phyloP scores from a whole-genome alignment of 2,329 filamentous ascomycete species.

The Madurella mycetomatis region DNA sequence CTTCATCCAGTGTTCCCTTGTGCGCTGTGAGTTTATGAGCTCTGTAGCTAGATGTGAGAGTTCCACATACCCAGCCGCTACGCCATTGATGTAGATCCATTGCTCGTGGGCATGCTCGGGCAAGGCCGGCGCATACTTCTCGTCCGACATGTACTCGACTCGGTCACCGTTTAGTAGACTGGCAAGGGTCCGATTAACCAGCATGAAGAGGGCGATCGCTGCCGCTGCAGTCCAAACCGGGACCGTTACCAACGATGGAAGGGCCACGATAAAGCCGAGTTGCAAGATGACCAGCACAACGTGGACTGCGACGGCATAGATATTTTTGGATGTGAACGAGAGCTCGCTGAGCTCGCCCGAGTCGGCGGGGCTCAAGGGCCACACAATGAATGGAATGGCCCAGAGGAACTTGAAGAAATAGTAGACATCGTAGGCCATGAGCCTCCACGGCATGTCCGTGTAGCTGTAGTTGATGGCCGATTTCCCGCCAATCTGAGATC shows the following conservation, averaged over 20 bases:
- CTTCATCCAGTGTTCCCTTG: slow-evolving; percentile 58
- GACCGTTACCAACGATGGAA: slow-evolving; percentile 49
- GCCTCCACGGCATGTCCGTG: slow-evolving; percentile 50
- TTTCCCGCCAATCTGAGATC: slow-evolving; percentile 54
- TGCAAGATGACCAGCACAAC: slow-evolving; percentile 56
- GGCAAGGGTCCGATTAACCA: slow-evolving; percentile 49
- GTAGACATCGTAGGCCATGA: slow-evolving; percentile 50
- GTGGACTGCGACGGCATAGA: slow-evolving; percentile 55
- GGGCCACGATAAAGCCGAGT: slow-evolving; percentile 52
- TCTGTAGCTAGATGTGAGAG: background rate
- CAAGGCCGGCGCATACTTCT: slow-evolving; percentile 45
- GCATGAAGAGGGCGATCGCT: slow-evolving; percentile 41
- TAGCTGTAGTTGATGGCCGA: slow-evolving; percentile 59
- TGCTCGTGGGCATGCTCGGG: slow-evolving; percentile 58
- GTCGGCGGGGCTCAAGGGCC: slow-evolving; percentile 50
- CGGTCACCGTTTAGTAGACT: slow-evolving; percentile 49
- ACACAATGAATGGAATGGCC: slow-evolving; percentile 58
- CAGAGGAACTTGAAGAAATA: slow-evolving; percentile 52
- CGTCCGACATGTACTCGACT: slow-evolving; percentile 48
- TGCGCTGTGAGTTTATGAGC: background rate
- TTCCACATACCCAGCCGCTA: slow-evolving; percentile 53
- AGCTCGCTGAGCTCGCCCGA: slow-evolving; percentile 61
- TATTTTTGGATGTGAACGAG: slow-evolving; percentile 52
- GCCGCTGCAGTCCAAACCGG: slow-evolving; percentile 45
- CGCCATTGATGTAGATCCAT: slow-evolving; percentile 79